Evolutionary conservation across 176 grass and related monocot genomes (phyloP), one percentile per base, ranked within the genome.

Genomic region (Oryza punctata): DNA sequence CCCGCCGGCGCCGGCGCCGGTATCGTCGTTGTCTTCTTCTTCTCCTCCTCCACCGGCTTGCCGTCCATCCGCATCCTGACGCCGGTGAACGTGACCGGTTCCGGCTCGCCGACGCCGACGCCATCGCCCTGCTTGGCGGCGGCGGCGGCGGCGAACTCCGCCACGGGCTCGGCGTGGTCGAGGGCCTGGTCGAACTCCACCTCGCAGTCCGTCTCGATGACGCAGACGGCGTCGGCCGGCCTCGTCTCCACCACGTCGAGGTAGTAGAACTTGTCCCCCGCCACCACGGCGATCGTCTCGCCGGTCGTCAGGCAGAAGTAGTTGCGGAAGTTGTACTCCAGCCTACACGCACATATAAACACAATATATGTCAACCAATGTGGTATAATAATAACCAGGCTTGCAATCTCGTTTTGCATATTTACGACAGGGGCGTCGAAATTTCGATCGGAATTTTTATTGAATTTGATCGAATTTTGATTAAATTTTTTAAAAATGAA

Each of bases 261-360:
- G 12, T 87, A 87, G 68, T 90, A 95, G 30, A 84, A 66, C 68
- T 28, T 77, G 15, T 84, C 85, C 45, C 89, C 89, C 16, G 91
- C 90, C 11, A 40, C 38, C 52, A 98, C 89, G 46, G 89, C 87
- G 50, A 98, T 94, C 16, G 93, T 94, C 54, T 98, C 96, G 68
- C 89, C 93, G 5, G 83, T 88, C 0, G 93, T 94, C 63, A 95
- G 65, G 82, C 87, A 89, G 1, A 74, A 7, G 82, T 87, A 95
- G 59, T 70, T 96, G 50, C 70, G 12, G 25, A 98, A 76, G 46
- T 69, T 92, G 69, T 67, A 15, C 76, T 96, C 93, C 49, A 96
- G 73, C 32, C 94, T 93, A 82, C 73, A 67, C 65, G 6, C 12
- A 7, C 33, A 16, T 2, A 1, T 2, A 1, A 15, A 50, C 43